A percentile compares a stretch with the other conserved stretches of the same genome.
phyloP scores from a whole-genome alignment of 2,329 filamentous ascomycete genomes.

The Bimuria novae-zelandiae region DNA sequence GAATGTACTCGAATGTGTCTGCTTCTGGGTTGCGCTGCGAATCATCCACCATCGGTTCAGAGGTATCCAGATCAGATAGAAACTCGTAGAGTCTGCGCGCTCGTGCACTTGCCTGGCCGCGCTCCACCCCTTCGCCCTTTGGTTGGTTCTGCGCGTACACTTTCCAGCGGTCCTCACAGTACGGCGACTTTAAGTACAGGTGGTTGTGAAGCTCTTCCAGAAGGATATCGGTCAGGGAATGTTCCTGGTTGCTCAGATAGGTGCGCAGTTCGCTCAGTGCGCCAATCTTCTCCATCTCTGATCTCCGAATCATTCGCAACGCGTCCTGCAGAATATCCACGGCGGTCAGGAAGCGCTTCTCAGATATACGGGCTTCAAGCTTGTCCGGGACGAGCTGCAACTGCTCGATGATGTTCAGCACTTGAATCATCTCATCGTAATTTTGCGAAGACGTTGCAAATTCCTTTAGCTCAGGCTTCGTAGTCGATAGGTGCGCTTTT shows the following conservation, averaged over 20 bases:
- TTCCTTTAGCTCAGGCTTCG: conserved; percentile 89
- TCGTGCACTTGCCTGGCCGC: conserved; percentile 46
- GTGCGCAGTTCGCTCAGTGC: conserved; percentile 82
- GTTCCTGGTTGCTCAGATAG: conserved; percentile 93
- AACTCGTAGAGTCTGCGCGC: conserved; percentile 62
- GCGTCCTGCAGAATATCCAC: conserved; percentile 92
- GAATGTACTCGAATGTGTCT: conserved; percentile 93
- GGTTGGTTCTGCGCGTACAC: conserved; percentile 71
- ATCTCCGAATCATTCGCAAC: conserved; percentile 78
- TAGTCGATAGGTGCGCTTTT: conserved; percentile 79
- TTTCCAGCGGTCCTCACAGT: conserved; percentile 96
- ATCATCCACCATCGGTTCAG: conserved; percentile 73
- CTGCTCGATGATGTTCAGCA: conserved; percentile 83
- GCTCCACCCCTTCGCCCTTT: conserved; percentile 41
- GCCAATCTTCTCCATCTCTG: conserved; percentile 89
- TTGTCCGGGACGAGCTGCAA: conserved; percentile 88
- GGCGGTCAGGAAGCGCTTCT: conserved; percentile 91
- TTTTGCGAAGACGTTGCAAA: conserved; percentile 84
- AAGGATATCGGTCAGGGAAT: conserved; percentile 86
- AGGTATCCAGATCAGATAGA: conserved; percentile 60
- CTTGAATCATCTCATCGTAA: conserved; percentile 87
- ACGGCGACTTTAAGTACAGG: conserved; percentile 95
- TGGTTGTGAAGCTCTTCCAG: conserved; percentile 98
- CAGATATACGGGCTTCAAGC: conserved; percentile 90
- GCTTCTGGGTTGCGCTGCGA: conserved; percentile 91